phyloP scores from a whole-genome alignment of 257 asterid genomes.

The Plectranthus barbatus region DNA sequence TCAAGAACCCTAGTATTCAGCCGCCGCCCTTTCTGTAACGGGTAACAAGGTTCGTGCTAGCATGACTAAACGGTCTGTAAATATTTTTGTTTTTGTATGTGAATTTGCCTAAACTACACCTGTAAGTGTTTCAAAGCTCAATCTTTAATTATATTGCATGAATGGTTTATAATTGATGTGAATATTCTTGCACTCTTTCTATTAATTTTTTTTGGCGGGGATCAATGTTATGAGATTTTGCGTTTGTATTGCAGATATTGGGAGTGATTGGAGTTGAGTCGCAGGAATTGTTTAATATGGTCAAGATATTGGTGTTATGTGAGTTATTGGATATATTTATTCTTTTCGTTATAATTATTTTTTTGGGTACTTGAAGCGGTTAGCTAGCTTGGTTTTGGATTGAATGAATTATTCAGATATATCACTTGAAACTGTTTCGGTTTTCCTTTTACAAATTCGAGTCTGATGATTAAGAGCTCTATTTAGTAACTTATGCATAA shows the following conservation, averaged over 20 bases:
- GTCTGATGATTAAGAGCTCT: neutral
- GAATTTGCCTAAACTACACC: slow-evolving; percentile 5
- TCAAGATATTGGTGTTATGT: neutral
- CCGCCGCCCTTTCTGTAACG: slow-evolving; percentile 51
- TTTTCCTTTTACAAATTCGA: neutral
- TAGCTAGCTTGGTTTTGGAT: neutral
- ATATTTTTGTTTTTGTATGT: neutral
- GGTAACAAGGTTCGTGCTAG: slow-evolving; percentile 8
- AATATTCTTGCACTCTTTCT: neutral
- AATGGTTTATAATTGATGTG: neutral
- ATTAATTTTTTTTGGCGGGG: neutral
- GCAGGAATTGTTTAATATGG: slow-evolving; percentile 3
- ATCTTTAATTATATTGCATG: neutral
- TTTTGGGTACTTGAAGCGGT: neutral
- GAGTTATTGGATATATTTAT: neutral
- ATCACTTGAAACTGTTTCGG: neutral
- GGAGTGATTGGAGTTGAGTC: neutral
- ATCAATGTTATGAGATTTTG: neutral
- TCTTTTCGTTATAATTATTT: neutral
- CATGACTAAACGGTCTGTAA: neutral
- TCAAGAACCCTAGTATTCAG: slow-evolving; percentile 34
- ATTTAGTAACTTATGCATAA: neutral
- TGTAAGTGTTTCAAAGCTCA: slow-evolving; percentile 34
- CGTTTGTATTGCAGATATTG: neutral
- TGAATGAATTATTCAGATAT: neutral